Percentiles rank a stretch among this genome's conserved stretches.
Conservation (phyloP, 2,329 filamentous ascomycete species). For the Kalaharituber pfeilii region DNA sequence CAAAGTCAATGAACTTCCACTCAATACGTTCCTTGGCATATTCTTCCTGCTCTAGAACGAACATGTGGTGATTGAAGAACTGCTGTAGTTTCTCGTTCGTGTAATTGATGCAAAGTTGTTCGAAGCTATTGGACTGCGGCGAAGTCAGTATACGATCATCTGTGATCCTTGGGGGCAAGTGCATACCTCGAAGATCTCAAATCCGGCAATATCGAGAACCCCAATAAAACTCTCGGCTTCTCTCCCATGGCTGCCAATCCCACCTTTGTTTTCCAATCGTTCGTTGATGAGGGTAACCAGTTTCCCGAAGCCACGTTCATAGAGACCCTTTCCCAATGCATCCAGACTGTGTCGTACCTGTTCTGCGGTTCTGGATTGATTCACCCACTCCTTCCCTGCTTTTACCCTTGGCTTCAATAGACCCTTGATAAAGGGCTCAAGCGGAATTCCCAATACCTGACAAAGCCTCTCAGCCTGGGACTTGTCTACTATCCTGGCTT, state of each 20-base stretch:
- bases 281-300: conserved; percentile 81
- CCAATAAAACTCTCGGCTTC: conserved; percentile 95
- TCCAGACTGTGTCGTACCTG: conserved; percentile 83
- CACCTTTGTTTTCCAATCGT: conserved; percentile 71
- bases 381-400: conserved; percentile 92
- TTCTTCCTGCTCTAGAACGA: conserved; percentile 94
- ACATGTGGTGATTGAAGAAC: conserved; percentile 99
- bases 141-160: conserved; percentile 4
- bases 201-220: conserved; percentile 95
- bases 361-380: conserved; percentile 94
- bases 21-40: conserved; percentile 96
- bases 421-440: conserved; percentile 73
- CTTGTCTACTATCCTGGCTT: conserved; percentile 66
- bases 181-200: conserved; percentile 81
- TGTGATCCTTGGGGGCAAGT: background rate
- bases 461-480: conserved; percentile 63
- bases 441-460: conserved; percentile 61
- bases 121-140: conserved; percentile 60
- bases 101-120: conserved; percentile 98
- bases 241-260: conserved; percentile 35
- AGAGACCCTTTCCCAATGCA: conserved; percentile 89
- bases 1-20: conserved; percentile 99
- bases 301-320: conserved; percentile 87
- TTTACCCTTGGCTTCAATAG: conserved; percentile 86
- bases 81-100: conserved; percentile 98